Evolutionary conservation across 140 eudicot species (phyloP), one percentile per base, ranked within the genome.

Genomic region (Flaveria floridana): DNA sequence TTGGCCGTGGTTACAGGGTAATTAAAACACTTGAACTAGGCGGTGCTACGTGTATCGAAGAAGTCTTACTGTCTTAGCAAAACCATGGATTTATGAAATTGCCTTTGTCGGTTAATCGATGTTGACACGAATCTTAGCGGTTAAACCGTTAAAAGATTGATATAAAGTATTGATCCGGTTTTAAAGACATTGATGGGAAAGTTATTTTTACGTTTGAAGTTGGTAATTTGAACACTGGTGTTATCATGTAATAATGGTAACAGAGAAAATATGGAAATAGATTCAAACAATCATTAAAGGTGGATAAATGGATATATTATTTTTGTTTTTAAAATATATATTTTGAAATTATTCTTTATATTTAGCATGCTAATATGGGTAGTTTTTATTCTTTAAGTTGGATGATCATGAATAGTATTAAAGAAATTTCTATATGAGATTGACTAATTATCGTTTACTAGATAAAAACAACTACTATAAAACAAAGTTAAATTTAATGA

Each of bases 201-300:
- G 30, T 8, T 1, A 6, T 15, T 64, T 12, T 14, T 18, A 28
- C 1, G 25, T 15, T 16, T 9, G 51, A 16, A 65, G 16, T 37
- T 39, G 52, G 71, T 65, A 34, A 65, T 28, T n/a, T n/a, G 47
- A 65, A 34, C 41, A 34, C 18, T 39, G 52, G 15, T 65, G 71
- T 65, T 15, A 37, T 15, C 16, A 65, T 65, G 50, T 14, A 59
- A 59, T 59, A 21, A 26, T 9, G 42, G 18, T 62, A 62, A 62
- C 2, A 11, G 10, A 12, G 8, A 11, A 12, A 16, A 42, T 65
- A 67, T 67, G 11, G 72, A 4, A 44, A 42, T 44, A 12, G 21
- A 42, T 42, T 42, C 19, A 42, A 11, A 39, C 3, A 18, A 10
- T 67, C 19, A 0, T 8, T 42, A 67, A 68, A 68, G 8, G 19